Percentiles rank a stretch among this genome's conserved stretches.
phyloP scores from a whole-genome alignment of 2,329 filamentous ascomycete species.

The Arachnopeziza araneosa region DNA sequence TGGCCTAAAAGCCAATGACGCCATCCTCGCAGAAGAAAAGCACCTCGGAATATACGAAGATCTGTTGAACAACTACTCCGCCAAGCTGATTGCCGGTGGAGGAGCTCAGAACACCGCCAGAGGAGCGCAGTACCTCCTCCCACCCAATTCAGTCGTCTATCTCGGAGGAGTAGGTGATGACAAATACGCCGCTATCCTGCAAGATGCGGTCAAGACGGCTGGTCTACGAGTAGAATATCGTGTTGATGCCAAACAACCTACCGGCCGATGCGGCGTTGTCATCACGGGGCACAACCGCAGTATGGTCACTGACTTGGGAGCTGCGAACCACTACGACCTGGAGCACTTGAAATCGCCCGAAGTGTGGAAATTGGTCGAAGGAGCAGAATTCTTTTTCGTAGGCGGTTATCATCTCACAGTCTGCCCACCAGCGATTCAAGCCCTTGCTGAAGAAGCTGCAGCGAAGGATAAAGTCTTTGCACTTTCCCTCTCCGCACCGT shows the following conservation, averaged over 20 bases:
- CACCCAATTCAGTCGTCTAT: constrained; percentile 84
- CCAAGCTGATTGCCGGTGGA: constrained; percentile 91
- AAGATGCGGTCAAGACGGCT: constrained; percentile 77
- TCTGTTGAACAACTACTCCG: constrained; percentile 83
- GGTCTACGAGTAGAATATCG: constrained; percentile 94
- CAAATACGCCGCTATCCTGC: constrained; percentile 87
- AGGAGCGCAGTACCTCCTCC: constrained; percentile 93
- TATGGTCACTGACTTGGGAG: constrained; percentile 91
- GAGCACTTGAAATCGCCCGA: constrained; percentile 87
- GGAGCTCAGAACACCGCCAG: constrained; percentile 97
- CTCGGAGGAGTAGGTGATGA: constrained; percentile 92
- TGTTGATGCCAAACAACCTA: constrained; percentile 76
- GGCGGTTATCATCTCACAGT: constrained; percentile 98
- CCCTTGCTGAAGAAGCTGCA: constrained; percentile 85
- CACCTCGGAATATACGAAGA: constrained; percentile 90
- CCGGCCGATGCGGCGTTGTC: constrained; percentile 90
- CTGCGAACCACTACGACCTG: constrained; percentile 94
- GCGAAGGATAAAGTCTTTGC: constrained; percentile 85
- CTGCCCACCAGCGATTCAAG: constrained; percentile 83
- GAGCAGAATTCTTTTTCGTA: constrained; percentile 84
- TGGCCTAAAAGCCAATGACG: constrained; percentile 89
- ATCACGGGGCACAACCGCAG: constrained; percentile 96
- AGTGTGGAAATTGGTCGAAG: constrained; percentile 88
- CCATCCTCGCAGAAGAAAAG: constrained; percentile 90
- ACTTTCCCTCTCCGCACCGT: constrained; percentile 88